Conservation (phyloP, 768 basidiomycete species). For the Tylopilus intermedius region DNA sequence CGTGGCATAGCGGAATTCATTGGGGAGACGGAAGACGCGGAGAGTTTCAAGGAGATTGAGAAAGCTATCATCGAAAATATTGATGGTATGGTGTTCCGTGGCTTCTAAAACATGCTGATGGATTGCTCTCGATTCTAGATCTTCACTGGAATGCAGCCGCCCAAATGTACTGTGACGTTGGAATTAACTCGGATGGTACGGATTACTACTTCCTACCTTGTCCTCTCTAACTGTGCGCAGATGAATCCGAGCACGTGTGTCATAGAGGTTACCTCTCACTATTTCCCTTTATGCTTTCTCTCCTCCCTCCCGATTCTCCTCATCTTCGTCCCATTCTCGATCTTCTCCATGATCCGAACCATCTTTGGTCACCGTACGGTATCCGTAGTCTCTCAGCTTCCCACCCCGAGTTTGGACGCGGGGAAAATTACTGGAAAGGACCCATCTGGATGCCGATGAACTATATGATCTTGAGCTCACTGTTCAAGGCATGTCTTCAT, state of each 20-base stretch:
- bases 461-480: constrained; percentile 75
- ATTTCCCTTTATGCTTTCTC: constrained; percentile 85
- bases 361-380: constrained; percentile 90
- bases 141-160: constrained; percentile 88
- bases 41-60: constrained; percentile 73
- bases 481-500: constrained; percentile 57
- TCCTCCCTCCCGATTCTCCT: constrained; percentile 72
- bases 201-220: neutral
- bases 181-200: constrained; percentile 78
- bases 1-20: constrained; percentile 81
- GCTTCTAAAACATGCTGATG: neutral
- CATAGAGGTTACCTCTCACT: constrained; percentile 90
- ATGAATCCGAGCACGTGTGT: constrained; percentile 89
- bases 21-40: constrained; percentile 78
- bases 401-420: constrained; percentile 85
- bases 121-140: constrained; percentile 42
- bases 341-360: constrained; percentile 69
- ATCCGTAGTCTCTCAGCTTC: constrained; percentile 83
- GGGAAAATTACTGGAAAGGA: constrained; percentile 97
- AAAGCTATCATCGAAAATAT: constrained; percentile 80
- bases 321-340: constrained; percentile 80
- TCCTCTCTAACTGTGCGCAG: constrained; percentile 35
- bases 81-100: constrained; percentile 50
- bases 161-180: constrained; percentile 91
- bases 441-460: constrained; percentile 99